These are phyloP conservation scores for Starmerella apis DNA, from an alignment of 805 yeast genomes.

Conservation along the genomic window DNA sequence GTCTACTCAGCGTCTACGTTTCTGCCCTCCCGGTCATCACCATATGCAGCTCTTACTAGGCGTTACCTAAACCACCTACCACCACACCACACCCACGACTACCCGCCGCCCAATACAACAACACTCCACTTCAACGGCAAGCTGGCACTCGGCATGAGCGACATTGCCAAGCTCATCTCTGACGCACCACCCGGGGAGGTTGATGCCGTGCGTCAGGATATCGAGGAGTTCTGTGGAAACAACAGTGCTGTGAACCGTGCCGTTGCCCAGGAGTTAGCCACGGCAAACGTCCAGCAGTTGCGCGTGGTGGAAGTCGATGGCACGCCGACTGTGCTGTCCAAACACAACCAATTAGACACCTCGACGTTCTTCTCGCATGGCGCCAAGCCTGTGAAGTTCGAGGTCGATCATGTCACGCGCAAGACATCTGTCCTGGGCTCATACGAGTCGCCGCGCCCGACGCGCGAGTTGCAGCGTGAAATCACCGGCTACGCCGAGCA, in stretches of 20 bases:
- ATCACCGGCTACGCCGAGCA: slow-evolving; percentile 47
- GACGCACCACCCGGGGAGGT: slow-evolving; percentile 54
- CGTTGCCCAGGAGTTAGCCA: slow-evolving; percentile 31
- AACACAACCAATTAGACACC: slow-evolving; percentile 21
- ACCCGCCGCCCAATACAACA: no score
- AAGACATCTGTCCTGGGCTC: slow-evolving; percentile 15
- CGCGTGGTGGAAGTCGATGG: slow-evolving; percentile 23
- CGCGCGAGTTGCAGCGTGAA: slow-evolving; percentile 19
- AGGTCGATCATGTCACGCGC: slow-evolving; percentile 27
- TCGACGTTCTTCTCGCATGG: slow-evolving; percentile 27
- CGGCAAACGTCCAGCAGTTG: slow-evolving; percentile 34
- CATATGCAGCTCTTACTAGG: no score
- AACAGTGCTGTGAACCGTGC: slow-evolving; percentile 16
- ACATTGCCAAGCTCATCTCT: slow-evolving; percentile 31
- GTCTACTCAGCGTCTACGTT: no score
- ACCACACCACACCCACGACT: no score
- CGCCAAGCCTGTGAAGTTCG: slow-evolving; percentile 24
- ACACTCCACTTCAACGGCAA: no score
- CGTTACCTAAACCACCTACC: no score
- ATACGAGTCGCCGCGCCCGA: slow-evolving; percentile 5
- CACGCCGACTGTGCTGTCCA: slow-evolving; percentile 19
- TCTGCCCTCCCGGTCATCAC: no score
- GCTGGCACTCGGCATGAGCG: no score
- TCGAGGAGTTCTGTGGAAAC: slow-evolving; percentile 29
- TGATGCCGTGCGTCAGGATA: slow-evolving; percentile 35